Base-by-base conservation (phyloP, 192 early-diverging fungal genomes). In the Backusella sp. region DNA sequence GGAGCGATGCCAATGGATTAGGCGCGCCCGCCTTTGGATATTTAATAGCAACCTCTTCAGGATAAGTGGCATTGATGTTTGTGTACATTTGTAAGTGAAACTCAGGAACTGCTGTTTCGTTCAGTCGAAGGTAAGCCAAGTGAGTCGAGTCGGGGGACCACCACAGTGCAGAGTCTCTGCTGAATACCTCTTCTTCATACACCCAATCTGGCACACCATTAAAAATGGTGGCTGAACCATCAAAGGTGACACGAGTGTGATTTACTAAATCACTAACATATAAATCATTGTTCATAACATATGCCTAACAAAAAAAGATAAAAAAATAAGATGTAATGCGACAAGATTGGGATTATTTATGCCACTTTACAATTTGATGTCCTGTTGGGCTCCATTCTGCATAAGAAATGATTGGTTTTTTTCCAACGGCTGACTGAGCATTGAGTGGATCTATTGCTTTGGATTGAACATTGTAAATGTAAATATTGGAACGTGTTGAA, bases 191-290 rank as follows among this genome's bases (percentile, higher is more conserved):
- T 79, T 99, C 85, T 81, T 98, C 96, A 73, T 99, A 99, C 0
- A 97, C 96, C 97, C 97, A 99, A 82, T 99, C 97, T n/a, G 96
- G 91, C 7, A 98, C 86, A 7, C 96, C 97, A 77, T 98, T 98
- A 75, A 97, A 93, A 23, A 97, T 87, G 30, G 84, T 87, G 36
- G 83, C 83, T 30, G 91, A 91, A 15, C 96, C 96, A 80, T 98
- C 96, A 66, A 84, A 88, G 1, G 97, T 99, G 36, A 98, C 84
- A 52, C 90, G 91, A 53, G 88, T 88, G 70, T 95, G 91, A 17
- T 85, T 80, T 67, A 42, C 44, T 76, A 93, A 80, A 76, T 95
- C 91, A 3, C 91, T 93, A 21, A 97, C 86, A 81, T 92, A 94
- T 8, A 99, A 39, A 76, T 99, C 90, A 81, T 98, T 97, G 79